Evolutionary conservation across 139 green algal species (phyloP).

Genomic region (Edaphochlamys debaryana): DNA sequence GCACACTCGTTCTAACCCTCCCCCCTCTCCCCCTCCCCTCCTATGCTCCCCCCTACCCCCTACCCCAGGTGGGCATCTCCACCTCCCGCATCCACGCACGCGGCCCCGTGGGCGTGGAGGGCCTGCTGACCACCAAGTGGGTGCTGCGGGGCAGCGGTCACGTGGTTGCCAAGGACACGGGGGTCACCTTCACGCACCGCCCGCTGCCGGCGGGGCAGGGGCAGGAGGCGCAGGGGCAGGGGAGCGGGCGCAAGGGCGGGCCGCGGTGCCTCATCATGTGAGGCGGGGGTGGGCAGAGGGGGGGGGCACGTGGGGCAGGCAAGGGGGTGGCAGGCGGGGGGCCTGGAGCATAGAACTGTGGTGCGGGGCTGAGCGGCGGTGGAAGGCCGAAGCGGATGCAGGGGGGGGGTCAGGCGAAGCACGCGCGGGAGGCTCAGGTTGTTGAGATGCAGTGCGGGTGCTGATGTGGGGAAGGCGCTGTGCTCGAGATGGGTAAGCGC

Average conservation of each 20-base stretch:
- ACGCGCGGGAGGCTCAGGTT: no score
- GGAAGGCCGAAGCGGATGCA: no score
- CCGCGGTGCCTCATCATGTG: constrained; percentile 12
- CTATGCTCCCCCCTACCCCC: no score
- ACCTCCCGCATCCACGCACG: constrained; percentile 97
- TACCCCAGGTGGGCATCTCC: constrained; percentile 94
- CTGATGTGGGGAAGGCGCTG: no score
- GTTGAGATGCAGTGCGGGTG: no score
- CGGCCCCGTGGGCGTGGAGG: constrained; percentile 98
- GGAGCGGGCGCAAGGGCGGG: background rate
- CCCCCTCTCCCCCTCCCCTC: no score
- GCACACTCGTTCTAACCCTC: no score
- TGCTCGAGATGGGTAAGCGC: no score
- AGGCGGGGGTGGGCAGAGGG: background rate
- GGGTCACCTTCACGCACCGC: constrained; percentile 91
- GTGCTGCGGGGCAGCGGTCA: constrained; percentile 88
- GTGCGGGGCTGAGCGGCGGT: no score
- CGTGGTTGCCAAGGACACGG: constrained; percentile 92
- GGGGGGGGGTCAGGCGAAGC: background rate
- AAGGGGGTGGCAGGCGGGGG: background rate
- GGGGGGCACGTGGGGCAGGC: background rate
- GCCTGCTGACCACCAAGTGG: constrained; percentile 95
- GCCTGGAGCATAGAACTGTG: background rate
- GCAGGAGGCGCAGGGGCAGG: background rate
- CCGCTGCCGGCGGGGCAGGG: constrained; percentile 52